Evolutionary conservation across 495 filamentous ascomycete genomes (phyloP), one percentile per base, ranked within the genome.

Genomic region (Staphylotrichum tortipilum): DNA sequence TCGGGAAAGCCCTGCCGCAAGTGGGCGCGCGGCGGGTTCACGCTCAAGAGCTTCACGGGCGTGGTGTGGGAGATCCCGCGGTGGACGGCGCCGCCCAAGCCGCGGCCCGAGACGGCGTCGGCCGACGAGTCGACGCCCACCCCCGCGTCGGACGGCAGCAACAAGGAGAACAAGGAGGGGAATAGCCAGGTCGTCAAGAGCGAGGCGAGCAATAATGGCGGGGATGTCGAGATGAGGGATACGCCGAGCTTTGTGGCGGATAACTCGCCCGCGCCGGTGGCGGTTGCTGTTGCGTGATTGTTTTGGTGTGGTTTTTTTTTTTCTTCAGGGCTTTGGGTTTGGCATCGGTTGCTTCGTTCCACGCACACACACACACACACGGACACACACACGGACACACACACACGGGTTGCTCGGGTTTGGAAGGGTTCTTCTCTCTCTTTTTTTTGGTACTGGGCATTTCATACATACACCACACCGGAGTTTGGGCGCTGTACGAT

Each of bases 11-110:
- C 91, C 2, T 96, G 91, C 62, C 85, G 94, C 49, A 90, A 83
- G 61, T 98, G 92, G 92, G 71, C 80, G 56, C 86, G 82, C 64
- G 86, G 86, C 44, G 79, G 81, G 21, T 81, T 97, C 55, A 80
- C 78, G 42, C 67, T 98, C 48, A 92, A 94, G 75, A 92, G 82
- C 58, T 98, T 98, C 65, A 98, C 92, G 3, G 94, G 94, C 26
- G 76, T 89, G 12, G 63, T 77, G 26, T 97, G 92, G 92, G 77
- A 85, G 50, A 71, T 95, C 41, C 80, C 84, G 14, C 81, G 84
- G 44, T 98, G 92, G 92, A 82, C 80, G 34, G 81, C 86, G 7
- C 86, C 85, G 17, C 69, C 76, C 8, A 81, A 78, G 59, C 46
- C 74, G 0, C 65, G 55, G 49, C 68, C 67, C 7, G 66, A 69